Percentiles rank a stretch among this genome's conserved stretches.
These are phyloP conservation scores for Lupinus albus DNA, from an alignment of 306 rosid genomes.

Conservation along the genomic window DNA sequence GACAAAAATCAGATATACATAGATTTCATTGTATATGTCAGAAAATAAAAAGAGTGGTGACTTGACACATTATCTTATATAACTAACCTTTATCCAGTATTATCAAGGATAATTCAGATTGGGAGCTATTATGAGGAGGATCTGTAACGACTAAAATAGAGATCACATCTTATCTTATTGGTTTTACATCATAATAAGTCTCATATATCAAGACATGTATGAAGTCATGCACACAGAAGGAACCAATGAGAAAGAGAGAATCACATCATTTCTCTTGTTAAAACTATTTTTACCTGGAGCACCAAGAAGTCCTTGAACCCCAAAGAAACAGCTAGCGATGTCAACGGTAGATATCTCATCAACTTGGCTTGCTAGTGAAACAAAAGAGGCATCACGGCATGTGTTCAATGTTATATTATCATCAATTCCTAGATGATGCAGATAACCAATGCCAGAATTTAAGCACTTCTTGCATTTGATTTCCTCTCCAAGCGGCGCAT, in stretches of 20 bases:
- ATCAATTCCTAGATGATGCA: conserved; percentile 69
- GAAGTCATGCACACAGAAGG: conserved; percentile 16
- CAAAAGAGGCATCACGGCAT: conserved; percentile 91
- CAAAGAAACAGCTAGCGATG: conserved; percentile 89
- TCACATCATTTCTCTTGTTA: conserved; percentile 9
- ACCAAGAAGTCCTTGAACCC: conserved; percentile 70
- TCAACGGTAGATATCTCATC: conserved; percentile 61
- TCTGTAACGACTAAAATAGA: conserved; percentile 25
- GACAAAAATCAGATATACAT: neutral
- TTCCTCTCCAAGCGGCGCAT: conserved; percentile 67
- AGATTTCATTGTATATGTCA: conserved; percentile 5
- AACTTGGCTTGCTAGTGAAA: conserved; percentile 81
- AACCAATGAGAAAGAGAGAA: conserved; percentile 5
- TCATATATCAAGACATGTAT: conserved; percentile 27
- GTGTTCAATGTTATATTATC: conserved; percentile 79
- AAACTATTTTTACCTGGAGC: conserved; percentile 55
- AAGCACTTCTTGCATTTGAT: conserved; percentile 75
- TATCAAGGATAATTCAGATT: conserved; percentile 20
- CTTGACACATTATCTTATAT: neutral
- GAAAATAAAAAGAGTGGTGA: conserved; percentile 7
- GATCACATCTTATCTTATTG: conserved; percentile 6
- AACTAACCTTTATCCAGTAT: conserved; percentile 19
- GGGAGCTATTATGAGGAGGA: conserved; percentile 19
- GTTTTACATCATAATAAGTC: conserved; percentile 32
- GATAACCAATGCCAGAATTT: conserved; percentile 75